Evolutionary conservation across 2,329 filamentous ascomycete species (phyloP), one percentile per base, ranked within the genome.

Genomic region (Cladophialophora exuberans): DNA sequence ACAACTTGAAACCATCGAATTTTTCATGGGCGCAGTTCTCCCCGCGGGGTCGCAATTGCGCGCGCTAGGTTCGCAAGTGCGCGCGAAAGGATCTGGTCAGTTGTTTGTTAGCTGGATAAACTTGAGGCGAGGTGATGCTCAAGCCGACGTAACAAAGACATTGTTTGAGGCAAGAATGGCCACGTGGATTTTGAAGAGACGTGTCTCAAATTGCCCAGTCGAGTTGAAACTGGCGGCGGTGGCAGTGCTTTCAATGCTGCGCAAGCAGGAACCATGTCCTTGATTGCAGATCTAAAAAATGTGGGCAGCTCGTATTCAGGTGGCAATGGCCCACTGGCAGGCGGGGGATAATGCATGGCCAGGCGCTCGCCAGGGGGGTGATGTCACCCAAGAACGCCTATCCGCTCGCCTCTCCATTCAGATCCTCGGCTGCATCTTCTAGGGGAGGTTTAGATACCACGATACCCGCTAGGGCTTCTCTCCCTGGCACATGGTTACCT

Each of bases 181-280:
- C 9, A 20, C 23, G 46, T n/a, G n/a, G n/a, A n/a, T n/a, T n/a
- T n/a, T 28, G 13, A 26, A 35, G 22, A 7, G 38, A 39, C 30
- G 13, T 51, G 46, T 55, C 41, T 55, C 52, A 51, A 39, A 47
- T 46, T 54, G 52, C 35, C 17, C 20, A 26, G 30, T n/a, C 17
- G 38, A 15, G 26, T 28, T n/a, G 13, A 28, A 11, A 15, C 20
- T 10, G 41, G 20, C 23, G 47, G 13, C 42, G 50, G 50, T 52
- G 50, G 50, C 50, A 45, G 50, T 52, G 50, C 50, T 26, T 28
- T 28, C 28, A 52, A 45, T 45, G 23, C 20, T 45, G 23, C 26
- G 42, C 42, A 45, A 25, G 11, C 38, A 13, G 38, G 23, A 31
- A 17, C n/a, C n/a, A n/a, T n/a, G n/a, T n/a, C n/a, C n/a, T n/a